Evolutionary conservation across 768 basidiomycete genomes (phyloP), one percentile per base, ranked within the genome.

Genomic region (Russula emetica): DNA sequence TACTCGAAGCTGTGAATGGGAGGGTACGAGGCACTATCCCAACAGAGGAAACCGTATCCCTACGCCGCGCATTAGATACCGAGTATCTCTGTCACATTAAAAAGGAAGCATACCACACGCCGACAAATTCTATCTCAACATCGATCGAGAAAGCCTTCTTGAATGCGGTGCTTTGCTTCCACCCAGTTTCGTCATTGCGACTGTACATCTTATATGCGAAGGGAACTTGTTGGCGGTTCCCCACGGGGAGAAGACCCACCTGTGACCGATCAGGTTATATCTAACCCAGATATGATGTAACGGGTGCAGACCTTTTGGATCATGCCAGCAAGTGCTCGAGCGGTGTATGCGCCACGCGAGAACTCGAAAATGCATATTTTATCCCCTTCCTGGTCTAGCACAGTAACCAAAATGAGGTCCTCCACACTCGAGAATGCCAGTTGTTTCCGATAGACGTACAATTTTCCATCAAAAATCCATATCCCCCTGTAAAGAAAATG

Each of bases 301-400:
- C 5, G n/a, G 40, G 16, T 18, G 22, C 51, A 24, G 30, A 85
- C 84, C 73, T 86, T 86, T 70, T 88, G 83, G 20, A 90, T 72
- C 88, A 90, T 90, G 60, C 88, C 89, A 14, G 85, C 87, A 18
- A 88, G 76, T 2, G 86, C 87, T 54, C 89, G 81, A 63, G 82
- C 77, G 26, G 87, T 86, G 67, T 83, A 90, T 51, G 87, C 87
- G 20, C 89, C 89, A 60, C 90, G 78, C 3, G 89, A 90, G 73
- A 91, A 91, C 0, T 90, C 91, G 70, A 92, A 91, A 4, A 93
- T 76, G 71, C 82, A 90, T 5, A 93, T 87, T 66, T 83, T 86
- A 72, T 92, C 89, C 0, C 85, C 86, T n/a, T 79, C 79, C 38
- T 82, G 75, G 60, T 88, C 86, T 87, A 53, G 22, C 14, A 22